Base-by-base conservation (phyloP, 2,329 filamentous ascomycete genomes). In the Diaporthe nobilis region DNA sequence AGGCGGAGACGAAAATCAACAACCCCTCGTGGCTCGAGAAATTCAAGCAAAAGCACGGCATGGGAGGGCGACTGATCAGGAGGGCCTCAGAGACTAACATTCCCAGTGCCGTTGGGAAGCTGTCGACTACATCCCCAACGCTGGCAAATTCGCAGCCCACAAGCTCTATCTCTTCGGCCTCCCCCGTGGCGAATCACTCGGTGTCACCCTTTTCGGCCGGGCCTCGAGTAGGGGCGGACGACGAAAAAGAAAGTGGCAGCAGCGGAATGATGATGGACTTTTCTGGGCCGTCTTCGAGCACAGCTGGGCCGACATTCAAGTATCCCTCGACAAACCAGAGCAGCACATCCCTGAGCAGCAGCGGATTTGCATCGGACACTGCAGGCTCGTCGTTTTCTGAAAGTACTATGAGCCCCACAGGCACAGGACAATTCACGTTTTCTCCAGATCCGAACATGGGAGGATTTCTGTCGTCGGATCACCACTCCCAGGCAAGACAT, bases 11-110 rank as follows among this genome's bases (percentile, higher is more conserved):
- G 77, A 94, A 93, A 80, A 90, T 90, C 67, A 90, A 95, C 78
- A 97, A 91, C 79, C 87, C 91, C 42, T 92, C 89, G 79, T 98
- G 96, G 96, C 89, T 98, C 47, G 95, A 98, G 81, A 97, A 97
- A 82, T 98, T 98, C 88, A 98, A 98, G 87, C 92, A 95, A 82
- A 98, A 96, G 86, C 93, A 98, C 82, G 92, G 85, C 42, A 85
- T 91, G 73, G 86, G 80, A 22, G 87, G 85, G 22, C 88, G 86
- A 76, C 81, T 91, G 51, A 86, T 87, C 77, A 86, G 91, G 60
- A 85, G 91, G 73, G 90, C 90, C 9, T 92, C 91, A 4, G 91
- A 92, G 82, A 90, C 92, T 51, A 95, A 94, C 82, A 94, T 96
- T 72, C 90, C 92, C 0, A 93, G 94, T 80, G 91, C 89, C 75